Percentiles rank a stretch among this genome's conserved stretches.
phyloP scores from a whole-genome alignment of 2,329 filamentous ascomycete genomes.

The Penicillium hesseltinei region DNA sequence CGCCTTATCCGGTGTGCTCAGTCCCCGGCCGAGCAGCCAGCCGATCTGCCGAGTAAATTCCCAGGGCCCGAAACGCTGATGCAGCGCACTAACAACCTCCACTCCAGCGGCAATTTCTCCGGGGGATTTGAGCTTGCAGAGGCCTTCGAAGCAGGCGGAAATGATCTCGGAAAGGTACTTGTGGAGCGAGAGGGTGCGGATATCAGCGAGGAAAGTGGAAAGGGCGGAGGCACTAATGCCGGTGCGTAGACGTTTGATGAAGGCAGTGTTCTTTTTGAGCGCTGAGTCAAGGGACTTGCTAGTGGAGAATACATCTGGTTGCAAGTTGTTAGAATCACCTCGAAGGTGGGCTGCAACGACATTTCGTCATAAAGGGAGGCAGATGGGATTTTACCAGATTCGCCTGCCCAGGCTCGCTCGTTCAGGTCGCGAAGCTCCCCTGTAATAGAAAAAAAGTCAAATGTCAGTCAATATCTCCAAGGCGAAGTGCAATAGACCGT shows the following conservation, averaged over 20 bases:
- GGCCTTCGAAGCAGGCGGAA: slow-evolving; percentile 89
- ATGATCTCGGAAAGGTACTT: slow-evolving; percentile 98
- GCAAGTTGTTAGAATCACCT: slow-evolving; percentile 16
- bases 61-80: slow-evolving; percentile 85
- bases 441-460: slow-evolving; percentile 38
- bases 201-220: slow-evolving; percentile 82
- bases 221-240: slow-evolving; percentile 78
- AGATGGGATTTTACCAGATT: slow-evolving; percentile 64
- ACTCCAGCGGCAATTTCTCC: slow-evolving; percentile 90
- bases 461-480: neutral
- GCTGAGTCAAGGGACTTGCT: slow-evolving; percentile 84
- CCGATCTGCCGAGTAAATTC: slow-evolving; percentile 91
- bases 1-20: slow-evolving; percentile 86
- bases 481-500: slow-evolving; percentile 11
- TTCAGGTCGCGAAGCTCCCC: slow-evolving; percentile 91
- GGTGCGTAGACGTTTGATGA: slow-evolving; percentile 93
- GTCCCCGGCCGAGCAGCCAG: slow-evolving; percentile 86
- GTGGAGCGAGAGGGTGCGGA: slow-evolving; percentile 83
- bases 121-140: slow-evolving; percentile 85
- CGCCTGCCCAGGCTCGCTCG: slow-evolving; percentile 80
- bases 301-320: slow-evolving; percentile 71
- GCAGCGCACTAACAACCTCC: slow-evolving; percentile 90
- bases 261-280: slow-evolving; percentile 96
- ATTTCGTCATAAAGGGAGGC: slow-evolving; percentile 13
- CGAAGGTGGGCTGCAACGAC: slow-evolving; percentile 5